Conservation (phyloP, 78 protist genomes). For the Dictyostelium citrinum region DNA sequence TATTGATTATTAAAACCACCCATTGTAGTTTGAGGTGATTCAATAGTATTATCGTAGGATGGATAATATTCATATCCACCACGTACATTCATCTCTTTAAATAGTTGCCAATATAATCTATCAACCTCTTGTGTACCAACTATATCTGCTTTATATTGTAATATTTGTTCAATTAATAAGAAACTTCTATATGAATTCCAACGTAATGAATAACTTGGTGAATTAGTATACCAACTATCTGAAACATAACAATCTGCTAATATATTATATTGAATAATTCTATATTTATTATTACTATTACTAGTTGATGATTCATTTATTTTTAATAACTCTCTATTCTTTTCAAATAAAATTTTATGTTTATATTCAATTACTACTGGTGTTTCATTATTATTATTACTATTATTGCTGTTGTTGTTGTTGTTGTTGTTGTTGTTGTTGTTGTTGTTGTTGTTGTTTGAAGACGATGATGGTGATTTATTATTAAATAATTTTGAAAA, state of each 20-base stretch:
- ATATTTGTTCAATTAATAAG: background rate
- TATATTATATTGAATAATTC: slow-evolving; percentile 12
- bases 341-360: background rate
- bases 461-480: background rate
- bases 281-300: background rate
- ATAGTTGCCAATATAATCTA: background rate
- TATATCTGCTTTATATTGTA: slow-evolving; percentile 29
- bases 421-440: background rate
- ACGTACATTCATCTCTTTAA: background rate
- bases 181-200: slow-evolving; percentile 7
- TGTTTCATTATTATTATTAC: background rate
- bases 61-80: slow-evolving; percentile 14
- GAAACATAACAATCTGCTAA: slow-evolving; percentile 32
- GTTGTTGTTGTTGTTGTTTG: too few relatives aligned
- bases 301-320: background rate
- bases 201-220: slow-evolving; percentile 9
- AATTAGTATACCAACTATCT: background rate
- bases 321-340: background rate
- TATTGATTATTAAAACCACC: background rate
- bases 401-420: background rate
- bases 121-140: slow-evolving; percentile 45
- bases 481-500: background rate
- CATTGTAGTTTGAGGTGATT: background rate
- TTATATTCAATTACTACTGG: too few relatives aligned
- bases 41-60: background rate